A percentile compares a stretch with the other conserved stretches of the same genome.
These are phyloP conservation scores for Arabis alpina DNA, from an alignment of 345 rosid genomes.

Conservation along the genomic window DNA sequence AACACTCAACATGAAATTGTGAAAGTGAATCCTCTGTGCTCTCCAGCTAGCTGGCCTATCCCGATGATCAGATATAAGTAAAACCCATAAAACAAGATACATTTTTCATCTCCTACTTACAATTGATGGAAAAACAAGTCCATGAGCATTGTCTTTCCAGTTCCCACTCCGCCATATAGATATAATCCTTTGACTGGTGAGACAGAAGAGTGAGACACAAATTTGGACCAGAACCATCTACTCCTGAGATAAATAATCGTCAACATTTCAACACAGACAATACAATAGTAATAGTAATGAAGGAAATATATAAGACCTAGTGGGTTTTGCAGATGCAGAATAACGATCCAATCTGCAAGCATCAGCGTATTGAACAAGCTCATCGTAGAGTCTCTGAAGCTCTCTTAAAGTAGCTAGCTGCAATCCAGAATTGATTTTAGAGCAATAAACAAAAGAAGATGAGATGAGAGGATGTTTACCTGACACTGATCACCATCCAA, in stretches of 20 bases:
- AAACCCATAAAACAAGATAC: no score
- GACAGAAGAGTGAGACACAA: constrained; percentile 71
- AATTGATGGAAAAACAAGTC: constrained; percentile 83
- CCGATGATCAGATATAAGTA: constrained; percentile 10
- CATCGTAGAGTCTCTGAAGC: constrained; percentile 90
- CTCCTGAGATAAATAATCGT: constrained; percentile 51
- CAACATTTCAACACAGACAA: not conserved
- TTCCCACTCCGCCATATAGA: constrained; percentile 95
- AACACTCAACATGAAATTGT: constrained; percentile 93
- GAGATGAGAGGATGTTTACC: constrained; percentile 44
- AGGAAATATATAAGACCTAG: constrained; percentile 50
- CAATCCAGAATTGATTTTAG: constrained; percentile 25
- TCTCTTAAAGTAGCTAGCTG: constrained; percentile 85
- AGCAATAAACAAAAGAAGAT: not conserved
- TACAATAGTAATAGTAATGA: not conserved
- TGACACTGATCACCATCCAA: constrained; percentile 86
- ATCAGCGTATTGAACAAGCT: constrained; percentile 77
- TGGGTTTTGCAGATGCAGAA: constrained; percentile 67
- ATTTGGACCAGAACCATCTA: constrained; percentile 91
- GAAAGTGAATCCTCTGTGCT: constrained; percentile 93
- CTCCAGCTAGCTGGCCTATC: constrained; percentile 88
- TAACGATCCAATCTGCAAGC: constrained; percentile 90
- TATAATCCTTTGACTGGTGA: constrained; percentile 91
- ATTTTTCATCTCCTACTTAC: constrained; percentile 49
- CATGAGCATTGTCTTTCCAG: constrained; percentile 99